Base-by-base conservation (phyloP, 768 basidiomycete genomes). In the Lepiota brunneoincarnata region DNA sequence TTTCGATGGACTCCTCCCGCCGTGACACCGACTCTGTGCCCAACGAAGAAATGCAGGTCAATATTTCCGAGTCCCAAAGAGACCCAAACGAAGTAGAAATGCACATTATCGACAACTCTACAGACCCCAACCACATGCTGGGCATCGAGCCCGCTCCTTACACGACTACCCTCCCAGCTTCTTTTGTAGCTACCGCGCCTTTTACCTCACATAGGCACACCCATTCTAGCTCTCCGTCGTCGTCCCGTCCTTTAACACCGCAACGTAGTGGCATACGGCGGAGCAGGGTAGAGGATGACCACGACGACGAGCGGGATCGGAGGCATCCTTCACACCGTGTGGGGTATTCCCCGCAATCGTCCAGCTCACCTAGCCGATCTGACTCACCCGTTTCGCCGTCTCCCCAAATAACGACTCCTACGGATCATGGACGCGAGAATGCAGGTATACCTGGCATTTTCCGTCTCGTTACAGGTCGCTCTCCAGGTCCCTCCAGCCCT, bases 281-380 rank as follows among this genome's bases (percentile, higher is more conserved):
- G 18, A 48, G 78, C 15, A 69, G 84, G 39, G 82, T 85, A 2
- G 83, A 86, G 2, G 80, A 83, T 50, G 84, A 86, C 51, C 75
- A 75, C 5, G 84, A 87, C 57, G 75, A 77, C 6, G 82, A 82
- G 11, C 69, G 84, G 36, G 82, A 87, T 61, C 75, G 79, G 52
- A 76, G 86, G 52, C 84, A 86, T 61, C 84, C 86, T 15, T 83
- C 82, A 18, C 78, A 86, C 64, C 80, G 86, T 50, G 69, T 71
- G 21, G 69, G 63, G 41, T 65, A 60, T 45, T 51, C 59, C 20
- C 35, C 54, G 48, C 59, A 40, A 21, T 20, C 53, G 9, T n/a
- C 24, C 14, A 43, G 44, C 28, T 31, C 45, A 3, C 21, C 37
- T 28, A 18, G 21, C 10, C 11, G 45, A 61, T 15, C 58, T 35